phyloP scores from a whole-genome alignment of 108 stramenopile species.

The Cyclotella distinguenda region DNA sequence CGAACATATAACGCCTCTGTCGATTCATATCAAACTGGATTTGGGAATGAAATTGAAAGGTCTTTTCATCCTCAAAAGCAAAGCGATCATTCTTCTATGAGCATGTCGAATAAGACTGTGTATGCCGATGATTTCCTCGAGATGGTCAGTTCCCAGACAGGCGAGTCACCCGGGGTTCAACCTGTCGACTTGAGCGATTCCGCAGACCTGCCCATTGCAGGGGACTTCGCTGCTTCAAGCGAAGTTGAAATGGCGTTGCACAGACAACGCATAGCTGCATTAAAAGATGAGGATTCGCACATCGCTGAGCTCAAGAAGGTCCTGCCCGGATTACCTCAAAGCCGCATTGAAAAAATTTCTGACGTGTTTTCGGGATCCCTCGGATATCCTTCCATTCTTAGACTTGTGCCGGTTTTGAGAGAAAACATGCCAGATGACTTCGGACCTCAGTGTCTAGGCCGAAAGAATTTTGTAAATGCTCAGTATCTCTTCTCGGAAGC shows the following conservation, averaged over 20 bases:
- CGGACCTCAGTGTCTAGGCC: conserved; percentile 52
- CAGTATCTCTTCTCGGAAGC: conserved; percentile 62
- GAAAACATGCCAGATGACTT: conserved; percentile 81
- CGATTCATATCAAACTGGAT: too few species aligned
- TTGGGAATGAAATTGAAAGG: not conserved
- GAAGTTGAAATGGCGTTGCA: conserved; percentile 19
- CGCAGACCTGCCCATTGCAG: not conserved
- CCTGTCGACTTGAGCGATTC: not conserved
- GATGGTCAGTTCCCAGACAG: conserved; percentile 28
- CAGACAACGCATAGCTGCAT: conserved; percentile 19
- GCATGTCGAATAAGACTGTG: conserved; percentile 18
- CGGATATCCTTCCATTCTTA: conserved; percentile 71
- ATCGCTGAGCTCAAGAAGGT: conserved; percentile 52
- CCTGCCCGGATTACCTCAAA: conserved; percentile 68
- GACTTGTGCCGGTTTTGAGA: conserved; percentile 63
- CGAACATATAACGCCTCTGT: too few species aligned
- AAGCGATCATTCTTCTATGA: not conserved
- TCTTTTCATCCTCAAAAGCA: conserved; percentile 10
- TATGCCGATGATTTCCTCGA: conserved; percentile 51
- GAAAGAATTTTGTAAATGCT: conserved; percentile 63
- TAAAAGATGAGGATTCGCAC: conserved; percentile 27
- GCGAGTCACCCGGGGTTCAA: conserved; percentile 6
- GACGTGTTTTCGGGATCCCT: conserved; percentile 61
- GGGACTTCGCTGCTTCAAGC: not conserved
- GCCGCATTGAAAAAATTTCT: conserved; percentile 55